Evolutionary conservation across 2,329 filamentous ascomycete species (phyloP).

Genomic region (Aureobasidium leucospermi): DNA sequence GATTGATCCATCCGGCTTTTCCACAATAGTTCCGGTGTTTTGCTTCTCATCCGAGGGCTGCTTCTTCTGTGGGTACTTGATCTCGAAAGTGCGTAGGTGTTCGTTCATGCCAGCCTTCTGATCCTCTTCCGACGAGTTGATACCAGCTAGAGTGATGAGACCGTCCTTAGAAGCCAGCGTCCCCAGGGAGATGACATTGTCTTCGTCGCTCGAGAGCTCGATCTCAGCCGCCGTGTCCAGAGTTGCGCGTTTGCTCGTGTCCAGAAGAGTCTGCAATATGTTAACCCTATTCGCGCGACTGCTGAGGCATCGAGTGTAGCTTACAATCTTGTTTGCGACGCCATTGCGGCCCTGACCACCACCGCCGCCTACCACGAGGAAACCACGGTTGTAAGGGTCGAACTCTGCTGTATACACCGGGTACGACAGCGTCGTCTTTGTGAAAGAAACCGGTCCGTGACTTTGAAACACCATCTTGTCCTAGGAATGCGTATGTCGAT

Average conservation of each 20-base stretch:
- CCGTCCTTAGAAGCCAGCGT: slow-evolving; percentile 55
- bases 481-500: not conserved
- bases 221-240: slow-evolving; percentile 61
- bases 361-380: slow-evolving; percentile 76
- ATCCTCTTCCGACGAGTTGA: slow-evolving; percentile 72
- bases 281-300: slow-evolving; percentile 3
- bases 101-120: slow-evolving; percentile 71
- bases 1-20: slow-evolving; percentile 31
- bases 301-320: slow-evolving; percentile 25
- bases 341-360: slow-evolving; percentile 76
- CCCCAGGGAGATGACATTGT: slow-evolving; percentile 78
- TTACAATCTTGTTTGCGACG: slow-evolving; percentile 78
- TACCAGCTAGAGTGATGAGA: slow-evolving; percentile 58
- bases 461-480: slow-evolving; percentile 6
- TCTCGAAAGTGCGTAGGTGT: slow-evolving; percentile 70
- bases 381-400: slow-evolving; percentile 68
- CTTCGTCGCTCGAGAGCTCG: slow-evolving; percentile 74
- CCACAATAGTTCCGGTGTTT: slow-evolving; percentile 23
- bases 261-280: slow-evolving; percentile 55
- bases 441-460: slow-evolving; percentile 31
- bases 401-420: slow-evolving; percentile 85
- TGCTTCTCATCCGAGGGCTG: slow-evolving; percentile 31
- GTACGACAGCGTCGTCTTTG: slow-evolving; percentile 66
- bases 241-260: slow-evolving; percentile 60
- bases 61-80: slow-evolving; percentile 48